Evolutionary conservation across 768 basidiomycete species (phyloP), one percentile per base, ranked within the genome.

Genomic region (Boletus reticulatus): DNA sequence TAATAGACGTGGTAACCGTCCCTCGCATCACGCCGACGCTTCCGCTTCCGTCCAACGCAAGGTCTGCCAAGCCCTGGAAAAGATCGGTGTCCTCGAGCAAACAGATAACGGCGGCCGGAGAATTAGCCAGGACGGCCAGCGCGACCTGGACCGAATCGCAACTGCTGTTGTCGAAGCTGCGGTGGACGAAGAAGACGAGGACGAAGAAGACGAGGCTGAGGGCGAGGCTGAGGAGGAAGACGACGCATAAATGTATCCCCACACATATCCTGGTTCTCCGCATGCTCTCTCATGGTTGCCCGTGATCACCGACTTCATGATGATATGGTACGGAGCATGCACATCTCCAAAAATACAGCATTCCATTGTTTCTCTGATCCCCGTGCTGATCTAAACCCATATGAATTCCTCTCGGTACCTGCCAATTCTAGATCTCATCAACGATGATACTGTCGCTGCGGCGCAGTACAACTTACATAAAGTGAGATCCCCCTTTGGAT

Each of bases 31-130:
- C 78, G 86, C 83, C 53, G 81, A 89, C 70, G 83, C 86, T 24
- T 94, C 95, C 42, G 81, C 88, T 52, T 87, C 87, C 54, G 91
- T 98, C 48, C 94, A 98, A 76, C 89, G 95, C 71, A 94, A 91
- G 77, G 78, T 98, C 64, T 94, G 95, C 78, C 96, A 99, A 78
- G 86, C 94, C 44, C 80, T 98, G 65, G 96, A 98, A 83, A 97
- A 96, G 83, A 98, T 99, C 69, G 95, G 95, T 68, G 97, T 98
- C 56, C 81, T 98, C 67, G 97, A 98, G 79, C 82, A 88, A 76
- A 84, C 89, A 57, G 85, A 89, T 43, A 94, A 95, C 69, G 97
- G 96, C 65, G 96, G 96, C 59, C 87, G 97, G 68, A 85, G 92
- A 78, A 96, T 98, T 73, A 87, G 85, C 72, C 95, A 98, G 78